Evolutionary conservation across 2,329 filamentous ascomycete genomes (phyloP).

Genomic region (Exophiala aquamarina): DNA sequence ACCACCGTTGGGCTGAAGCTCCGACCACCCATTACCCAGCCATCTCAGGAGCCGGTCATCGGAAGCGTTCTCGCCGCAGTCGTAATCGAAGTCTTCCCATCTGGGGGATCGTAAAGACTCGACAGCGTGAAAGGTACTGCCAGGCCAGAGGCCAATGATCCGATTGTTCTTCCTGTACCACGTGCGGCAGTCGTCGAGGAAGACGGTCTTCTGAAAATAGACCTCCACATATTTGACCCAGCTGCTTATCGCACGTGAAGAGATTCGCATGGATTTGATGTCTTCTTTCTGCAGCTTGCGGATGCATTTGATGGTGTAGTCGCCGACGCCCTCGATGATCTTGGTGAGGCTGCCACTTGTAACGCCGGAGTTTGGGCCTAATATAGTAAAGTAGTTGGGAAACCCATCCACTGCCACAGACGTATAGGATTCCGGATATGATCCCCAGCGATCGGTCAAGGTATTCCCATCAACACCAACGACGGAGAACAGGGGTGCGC

Average conservation of each 20-base stretch:
- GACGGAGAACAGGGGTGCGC: slow-evolving; percentile 34
- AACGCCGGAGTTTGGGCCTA: slow-evolving; percentile 32
- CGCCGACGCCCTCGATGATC: slow-evolving; percentile 13
- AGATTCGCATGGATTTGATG: slow-evolving; percentile 7
- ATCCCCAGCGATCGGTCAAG: slow-evolving; percentile 33
- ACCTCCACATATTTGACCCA: background rate
- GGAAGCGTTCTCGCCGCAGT: slow-evolving; percentile 26
- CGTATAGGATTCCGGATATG: slow-evolving; percentile 35
- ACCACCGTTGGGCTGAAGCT: background rate
- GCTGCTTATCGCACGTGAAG: background rate
- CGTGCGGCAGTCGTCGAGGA: slow-evolving; percentile 6
- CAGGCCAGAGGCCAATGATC: slow-evolving; percentile 50
- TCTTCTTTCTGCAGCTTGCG: slow-evolving; percentile 18
- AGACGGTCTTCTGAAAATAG: slow-evolving; percentile 17
- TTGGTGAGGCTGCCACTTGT: slow-evolving; percentile 24
- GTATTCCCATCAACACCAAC: slow-evolving; percentile 30
- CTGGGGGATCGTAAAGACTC: slow-evolving; percentile 40
- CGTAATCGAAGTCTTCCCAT: slow-evolving; percentile 46
- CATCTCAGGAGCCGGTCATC: slow-evolving; percentile 29
- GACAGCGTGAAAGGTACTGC: slow-evolving; percentile 49
- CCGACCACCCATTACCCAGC: slow-evolving; percentile 26
- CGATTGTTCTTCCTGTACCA: slow-evolving; percentile 42
- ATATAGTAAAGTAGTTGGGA: slow-evolving; percentile 35
- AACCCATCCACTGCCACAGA: slow-evolving; percentile 32
- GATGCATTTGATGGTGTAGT: slow-evolving; percentile 17